Evolutionary conservation across 2,329 filamentous ascomycete genomes (phyloP), one percentile per base, ranked within the genome.

Genomic region (Phialophora expanda): DNA sequence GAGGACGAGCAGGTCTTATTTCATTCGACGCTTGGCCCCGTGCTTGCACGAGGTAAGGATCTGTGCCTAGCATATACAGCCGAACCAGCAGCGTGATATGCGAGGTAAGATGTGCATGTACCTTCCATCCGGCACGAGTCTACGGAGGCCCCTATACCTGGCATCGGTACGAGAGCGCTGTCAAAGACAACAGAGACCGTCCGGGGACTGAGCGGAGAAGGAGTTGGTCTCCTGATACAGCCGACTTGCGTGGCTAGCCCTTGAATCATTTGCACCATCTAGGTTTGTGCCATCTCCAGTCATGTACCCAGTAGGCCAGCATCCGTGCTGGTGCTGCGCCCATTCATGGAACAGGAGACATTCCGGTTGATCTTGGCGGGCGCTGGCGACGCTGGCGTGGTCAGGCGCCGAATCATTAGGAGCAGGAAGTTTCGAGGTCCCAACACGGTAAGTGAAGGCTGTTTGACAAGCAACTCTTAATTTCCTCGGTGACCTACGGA

Each of bases 81-180:
- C 34, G 17, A 44, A 46, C 38, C 56, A 46, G 56, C 56, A 58
- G 1, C n/a, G 26, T 24, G 38, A 58, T 20, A 44, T 51, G 6
- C 48, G 20, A 44, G 32, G 56, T 24, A 46, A 26, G 56, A 30
- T 26, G 8, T 9, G 26, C 56, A 32, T 58, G 56, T 58, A 28
- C 38, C 38, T 56, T 30, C 14, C 56, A 48, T n/a, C 24, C 26
- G 28, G 24, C 9, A 22, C 17, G 17, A 20, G 4, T 51, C 11
- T 51, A 26, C 22, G 24, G 4, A 51, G 48, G 20, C 48, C 20
- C 48, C 48, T 51, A 51, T 26, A 17, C 11, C 32, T 30, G 4
- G 28, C 22, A 38, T 22, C 9, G 17, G 4, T 44, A 44, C 38
- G 38, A 44, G 14, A n/a, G 38, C 17, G 2, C 17, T 17, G 14